Percentiles rank a stretch among this genome's conserved stretches.
Evolutionary conservation across 331 rosid species (phyloP).

Genomic region (Cydonia oblonga): DNA sequence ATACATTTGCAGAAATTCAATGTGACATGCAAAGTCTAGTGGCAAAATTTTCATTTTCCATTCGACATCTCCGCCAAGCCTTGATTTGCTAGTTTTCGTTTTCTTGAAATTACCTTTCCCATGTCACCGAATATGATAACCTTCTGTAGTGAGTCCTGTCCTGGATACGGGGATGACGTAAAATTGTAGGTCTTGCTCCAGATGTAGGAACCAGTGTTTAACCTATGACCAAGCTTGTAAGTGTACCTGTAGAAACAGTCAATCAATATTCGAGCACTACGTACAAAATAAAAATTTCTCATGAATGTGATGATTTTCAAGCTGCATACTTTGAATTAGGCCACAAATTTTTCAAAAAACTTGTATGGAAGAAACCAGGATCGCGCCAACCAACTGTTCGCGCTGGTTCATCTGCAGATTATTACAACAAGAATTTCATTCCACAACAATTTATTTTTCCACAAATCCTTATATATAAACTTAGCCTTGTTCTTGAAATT

Average conservation of each 20-base stretch:
- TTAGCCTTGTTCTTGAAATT: neutral
- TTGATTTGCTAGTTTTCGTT: neutral
- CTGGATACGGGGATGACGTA: constrained; percentile 19
- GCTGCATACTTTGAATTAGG: constrained; percentile 27
- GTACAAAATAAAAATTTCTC: neutral
- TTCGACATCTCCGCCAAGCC: neutral
- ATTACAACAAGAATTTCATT: neutral
- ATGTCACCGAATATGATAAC: constrained; percentile 23
- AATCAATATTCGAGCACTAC: neutral
- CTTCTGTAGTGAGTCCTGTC: constrained; percentile 25
- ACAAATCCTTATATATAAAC: neutral
- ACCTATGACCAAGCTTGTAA: constrained; percentile 20
- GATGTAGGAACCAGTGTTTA: constrained; percentile 13
- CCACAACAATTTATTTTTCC: neutral
- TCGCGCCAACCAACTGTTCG: constrained; percentile 35
- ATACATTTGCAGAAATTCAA: neutral
- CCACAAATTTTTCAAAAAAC: constrained; percentile 35
- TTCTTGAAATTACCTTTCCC: constrained; percentile 17
- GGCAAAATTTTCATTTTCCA: neutral
- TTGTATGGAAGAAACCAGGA: constrained; percentile 32
- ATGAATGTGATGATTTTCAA: neutral
- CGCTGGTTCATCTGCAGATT: constrained; percentile 24
- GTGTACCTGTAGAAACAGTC: constrained; percentile 12
- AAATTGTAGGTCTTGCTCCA: constrained; percentile 18
- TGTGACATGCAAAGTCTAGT: neutral